Evolutionary conservation across 768 basidiomycete genomes (phyloP).

Genomic region (Naganishia kalamii): DNA sequence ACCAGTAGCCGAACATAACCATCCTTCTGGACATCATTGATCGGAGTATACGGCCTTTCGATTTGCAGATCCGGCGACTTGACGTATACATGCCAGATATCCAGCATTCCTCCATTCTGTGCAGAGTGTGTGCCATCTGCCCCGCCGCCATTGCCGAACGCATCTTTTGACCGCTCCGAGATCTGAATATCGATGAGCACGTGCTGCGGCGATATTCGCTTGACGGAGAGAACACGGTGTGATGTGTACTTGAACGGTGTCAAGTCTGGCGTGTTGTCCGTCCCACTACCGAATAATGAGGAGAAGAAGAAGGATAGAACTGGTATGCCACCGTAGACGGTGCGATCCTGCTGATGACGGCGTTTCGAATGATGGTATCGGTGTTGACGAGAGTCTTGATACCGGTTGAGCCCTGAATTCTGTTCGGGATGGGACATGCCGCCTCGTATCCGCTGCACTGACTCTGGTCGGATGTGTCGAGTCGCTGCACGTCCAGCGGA

Average conservation of each 20-base stretch:
- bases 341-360: not conserved
- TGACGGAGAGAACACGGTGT: conserved; percentile 28
- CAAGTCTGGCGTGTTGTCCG: conserved; percentile 17
- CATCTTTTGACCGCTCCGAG: conserved; percentile 18
- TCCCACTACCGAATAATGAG: conserved; percentile 23
- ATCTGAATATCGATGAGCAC: conserved; percentile 31
- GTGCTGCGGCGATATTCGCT: conserved; percentile 29
- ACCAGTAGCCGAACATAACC: conserved; percentile 37
- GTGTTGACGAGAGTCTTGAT: not conserved
- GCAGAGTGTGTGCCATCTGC: not conserved
- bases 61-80: conserved; percentile 43
- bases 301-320: conserved; percentile 25
- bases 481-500: too few relatives aligned
- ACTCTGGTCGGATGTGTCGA: too few relatives aligned
- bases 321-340: not conserved
- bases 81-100: conserved; percentile 42
- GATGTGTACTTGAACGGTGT: conserved; percentile 34
- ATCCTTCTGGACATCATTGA: conserved; percentile 36
- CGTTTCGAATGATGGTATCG: not conserved
- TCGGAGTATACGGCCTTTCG: conserved; percentile 43
- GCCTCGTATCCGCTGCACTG: too few relatives aligned
- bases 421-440: too few relatives aligned
- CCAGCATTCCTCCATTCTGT: conserved; percentile 20
- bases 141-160: conserved; percentile 19
- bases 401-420: not conserved